These are phyloP conservation scores for Passalora sequoiae DNA, from an alignment of 2,329 filamentous ascomycete species.

Conservation along the genomic window DNA sequence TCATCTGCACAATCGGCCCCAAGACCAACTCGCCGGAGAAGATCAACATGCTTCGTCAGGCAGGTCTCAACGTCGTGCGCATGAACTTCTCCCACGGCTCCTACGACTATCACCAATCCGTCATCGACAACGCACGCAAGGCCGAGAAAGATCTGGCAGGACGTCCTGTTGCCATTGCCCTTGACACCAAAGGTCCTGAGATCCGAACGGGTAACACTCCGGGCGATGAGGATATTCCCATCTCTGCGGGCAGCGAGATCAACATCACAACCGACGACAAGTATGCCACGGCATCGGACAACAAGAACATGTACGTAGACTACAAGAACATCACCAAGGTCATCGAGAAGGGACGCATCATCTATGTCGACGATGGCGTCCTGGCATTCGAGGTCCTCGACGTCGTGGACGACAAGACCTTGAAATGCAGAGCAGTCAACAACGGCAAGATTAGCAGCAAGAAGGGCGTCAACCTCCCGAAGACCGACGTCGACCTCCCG, in stretches of 20 bases:
- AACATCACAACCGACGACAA: slow-evolving; percentile 96
- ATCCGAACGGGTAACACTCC: slow-evolving; percentile 76
- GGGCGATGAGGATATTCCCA: slow-evolving; percentile 69
- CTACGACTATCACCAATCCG: slow-evolving; percentile 95
- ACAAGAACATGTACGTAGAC: slow-evolving; percentile 97
- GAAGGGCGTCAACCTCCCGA: slow-evolving; percentile 98
- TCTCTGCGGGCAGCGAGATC: slow-evolving; percentile 74
- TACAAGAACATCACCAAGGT: slow-evolving; percentile 99
- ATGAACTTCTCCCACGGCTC: slow-evolving; percentile 99
- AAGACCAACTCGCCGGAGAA: slow-evolving; percentile 98
- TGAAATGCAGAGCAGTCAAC: slow-evolving; percentile 85
- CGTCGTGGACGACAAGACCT: slow-evolving; percentile 80
- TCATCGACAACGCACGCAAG: slow-evolving; percentile 90
- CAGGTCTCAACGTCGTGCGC: slow-evolving; percentile 94
- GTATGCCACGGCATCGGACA: slow-evolving; percentile 77
- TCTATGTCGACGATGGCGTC: slow-evolving; percentile 98
- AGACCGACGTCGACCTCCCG: slow-evolving; percentile 96
- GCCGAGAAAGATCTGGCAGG: slow-evolving; percentile 74
- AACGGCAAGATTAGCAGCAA: slow-evolving; percentile 98
- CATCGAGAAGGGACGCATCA: slow-evolving; percentile 80
- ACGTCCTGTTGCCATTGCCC: slow-evolving; percentile 89
- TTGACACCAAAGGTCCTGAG: slow-evolving; percentile 79
- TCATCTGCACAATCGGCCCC: slow-evolving; percentile 98
- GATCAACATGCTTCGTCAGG: slow-evolving; percentile 83
- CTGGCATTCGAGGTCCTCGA: slow-evolving; percentile 91